phyloP scores from a whole-genome alignment of 2,329 filamentous ascomycete genomes.

The Alternaria viburni region DNA sequence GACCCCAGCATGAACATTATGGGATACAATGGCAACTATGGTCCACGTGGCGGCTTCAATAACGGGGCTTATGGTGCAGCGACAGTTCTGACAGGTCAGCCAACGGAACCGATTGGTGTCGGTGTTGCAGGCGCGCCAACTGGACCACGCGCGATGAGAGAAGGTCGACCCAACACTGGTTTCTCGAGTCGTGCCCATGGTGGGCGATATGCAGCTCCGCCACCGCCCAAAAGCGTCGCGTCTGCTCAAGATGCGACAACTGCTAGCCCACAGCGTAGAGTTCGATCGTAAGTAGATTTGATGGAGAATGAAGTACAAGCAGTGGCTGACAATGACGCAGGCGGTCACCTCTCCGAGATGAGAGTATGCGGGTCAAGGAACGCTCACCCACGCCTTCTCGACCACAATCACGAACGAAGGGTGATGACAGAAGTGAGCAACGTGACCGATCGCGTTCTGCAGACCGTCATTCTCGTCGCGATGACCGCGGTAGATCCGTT shows the following conservation, averaged over 20 bases:
- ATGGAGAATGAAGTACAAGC: not conserved
- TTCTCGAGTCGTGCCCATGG: constrained; percentile 65
- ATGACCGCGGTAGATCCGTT: constrained; percentile 60
- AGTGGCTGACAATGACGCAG: constrained; percentile 22
- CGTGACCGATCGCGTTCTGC: constrained; percentile 33
- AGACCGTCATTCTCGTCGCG: constrained; percentile 56
- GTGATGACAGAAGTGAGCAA: constrained; percentile 21
- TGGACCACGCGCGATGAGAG: constrained; percentile 92
- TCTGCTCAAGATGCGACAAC: constrained; percentile 25
- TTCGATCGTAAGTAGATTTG: constrained; percentile 37
- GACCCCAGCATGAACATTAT: constrained; percentile 49
- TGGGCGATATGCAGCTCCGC: constrained; percentile 32
- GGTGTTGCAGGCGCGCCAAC: constrained; percentile 77
- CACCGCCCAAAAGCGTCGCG: constrained; percentile 23
- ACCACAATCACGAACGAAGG: constrained; percentile 46
- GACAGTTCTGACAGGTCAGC: constrained; percentile 44
- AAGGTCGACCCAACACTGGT: constrained; percentile 83
- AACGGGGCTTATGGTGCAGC: constrained; percentile 45
- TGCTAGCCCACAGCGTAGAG: constrained; percentile 34
- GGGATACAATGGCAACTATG: constrained; percentile 47
- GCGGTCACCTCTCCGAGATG: constrained; percentile 43
- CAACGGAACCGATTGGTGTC: constrained; percentile 57
- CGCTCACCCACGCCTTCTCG: constrained; percentile 52
- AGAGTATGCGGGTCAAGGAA: constrained; percentile 41
- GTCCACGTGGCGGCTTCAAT: constrained; percentile 55